phyloP scores from a whole-genome alignment of 2,329 filamentous ascomycete genomes.

The Laburnicola sp. region DNA sequence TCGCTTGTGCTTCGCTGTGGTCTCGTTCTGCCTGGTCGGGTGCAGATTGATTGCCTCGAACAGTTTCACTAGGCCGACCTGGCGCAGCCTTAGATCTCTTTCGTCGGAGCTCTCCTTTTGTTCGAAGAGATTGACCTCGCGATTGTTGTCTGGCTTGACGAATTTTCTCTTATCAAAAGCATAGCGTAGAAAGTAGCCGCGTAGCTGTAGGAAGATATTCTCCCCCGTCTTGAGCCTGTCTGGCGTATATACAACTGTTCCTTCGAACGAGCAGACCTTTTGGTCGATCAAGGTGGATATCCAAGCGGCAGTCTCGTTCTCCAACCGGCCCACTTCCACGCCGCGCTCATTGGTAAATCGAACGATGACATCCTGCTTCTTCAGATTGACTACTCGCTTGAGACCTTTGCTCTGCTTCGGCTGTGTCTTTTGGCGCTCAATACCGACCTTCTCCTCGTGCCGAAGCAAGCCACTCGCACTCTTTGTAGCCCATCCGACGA shows the following conservation, averaged over 20 bases:
- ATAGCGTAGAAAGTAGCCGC: constrained; percentile 71
- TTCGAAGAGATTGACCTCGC: constrained; percentile 75
- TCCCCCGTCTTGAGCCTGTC: constrained; percentile 87
- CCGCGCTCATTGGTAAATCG: constrained; percentile 81
- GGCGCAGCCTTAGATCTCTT: constrained; percentile 77
- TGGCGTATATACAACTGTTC: constrained; percentile 83
- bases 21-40: constrained; percentile 73
- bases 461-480: constrained; percentile 76
- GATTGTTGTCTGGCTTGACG: constrained; percentile 67
- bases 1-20: constrained; percentile 76
- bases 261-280: constrained; percentile 83
- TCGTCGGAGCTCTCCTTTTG: constrained; percentile 85
- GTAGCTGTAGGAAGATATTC: constrained; percentile 87
- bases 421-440: constrained; percentile 81
- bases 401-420: constrained; percentile 49
- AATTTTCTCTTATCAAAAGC: constrained; percentile 72
- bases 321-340: constrained; percentile 81
- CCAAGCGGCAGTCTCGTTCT: constrained; percentile 87
- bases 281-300: constrained; percentile 91
- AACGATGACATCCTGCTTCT: constrained; percentile 82
- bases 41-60: constrained; percentile 86
- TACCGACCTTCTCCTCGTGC: constrained; percentile 80
- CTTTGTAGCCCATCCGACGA: constrained; percentile 86
- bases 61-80: constrained; percentile 84
- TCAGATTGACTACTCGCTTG: constrained; percentile 57